Evolutionary conservation across 2,329 filamentous ascomycete genomes (phyloP).

Genomic region (Diaporthe eres): DNA sequence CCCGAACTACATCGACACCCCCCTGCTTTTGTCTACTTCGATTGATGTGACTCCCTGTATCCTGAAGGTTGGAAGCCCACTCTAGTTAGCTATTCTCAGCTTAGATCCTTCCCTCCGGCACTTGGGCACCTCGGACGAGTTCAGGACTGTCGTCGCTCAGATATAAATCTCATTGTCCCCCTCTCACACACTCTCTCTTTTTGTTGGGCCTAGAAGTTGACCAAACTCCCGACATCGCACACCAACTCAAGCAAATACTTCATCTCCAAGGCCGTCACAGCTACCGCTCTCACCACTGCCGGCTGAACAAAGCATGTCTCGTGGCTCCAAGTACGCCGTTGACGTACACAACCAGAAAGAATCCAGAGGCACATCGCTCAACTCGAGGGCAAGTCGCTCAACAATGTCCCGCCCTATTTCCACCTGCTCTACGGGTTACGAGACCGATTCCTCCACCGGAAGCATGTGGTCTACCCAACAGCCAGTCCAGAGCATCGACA

Average conservation of each 20-base stretch:
- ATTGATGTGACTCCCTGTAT: conserved; percentile 18
- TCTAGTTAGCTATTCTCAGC: conserved; percentile 16
- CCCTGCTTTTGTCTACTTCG: conserved; percentile 18
- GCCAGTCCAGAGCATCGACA: conserved; percentile 21
- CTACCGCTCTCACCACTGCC: background rate
- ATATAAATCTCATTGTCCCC: conserved; percentile 32
- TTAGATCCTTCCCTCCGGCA: conserved; percentile 13
- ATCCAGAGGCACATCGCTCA: conserved; percentile 26
- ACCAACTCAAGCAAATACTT: background rate
- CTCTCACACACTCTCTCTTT: background rate
- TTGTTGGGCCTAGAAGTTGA: background rate
- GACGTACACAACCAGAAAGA: conserved; percentile 29
- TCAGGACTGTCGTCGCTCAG: background rate
- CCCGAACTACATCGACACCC: conserved; percentile 6
- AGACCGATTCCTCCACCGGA: conserved; percentile 5
- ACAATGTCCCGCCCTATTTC: conserved; percentile 30
- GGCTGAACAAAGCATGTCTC: conserved; percentile 30
- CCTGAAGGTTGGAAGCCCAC: background rate
- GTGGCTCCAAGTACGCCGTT: conserved; percentile 30
- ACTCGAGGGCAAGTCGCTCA: conserved; percentile 31
- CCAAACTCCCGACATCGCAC: background rate
- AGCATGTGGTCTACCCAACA: conserved; percentile 16
- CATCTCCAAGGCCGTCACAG: background rate
- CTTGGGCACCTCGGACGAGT: background rate
- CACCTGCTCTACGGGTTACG: conserved; percentile 25